Percentiles rank a stretch among this genome's conserved stretches.
Conservation (phyloP, 2,329 filamentous ascomycete species). For the Aspergillus nomiae region DNA sequence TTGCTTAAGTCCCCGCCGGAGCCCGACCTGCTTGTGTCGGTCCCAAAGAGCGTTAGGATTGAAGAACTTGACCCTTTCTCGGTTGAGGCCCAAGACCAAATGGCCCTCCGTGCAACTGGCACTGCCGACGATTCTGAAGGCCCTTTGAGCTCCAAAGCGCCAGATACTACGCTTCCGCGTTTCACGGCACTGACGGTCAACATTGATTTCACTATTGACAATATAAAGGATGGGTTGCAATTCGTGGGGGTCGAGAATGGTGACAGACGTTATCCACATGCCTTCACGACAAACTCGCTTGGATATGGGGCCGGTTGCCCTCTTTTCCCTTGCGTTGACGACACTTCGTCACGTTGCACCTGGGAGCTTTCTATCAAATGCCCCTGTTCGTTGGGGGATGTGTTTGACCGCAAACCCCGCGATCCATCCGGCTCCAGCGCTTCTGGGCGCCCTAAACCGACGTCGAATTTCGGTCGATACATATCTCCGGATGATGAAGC, state of each 20-base stretch:
- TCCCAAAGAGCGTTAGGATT: constrained; percentile 64
- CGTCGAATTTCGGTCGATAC: constrained; percentile 35
- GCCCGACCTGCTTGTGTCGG: constrained; percentile 59
- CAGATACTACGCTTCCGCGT: constrained; percentile 44
- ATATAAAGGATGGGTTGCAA: constrained; percentile 82
- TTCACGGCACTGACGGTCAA: constrained; percentile 65
- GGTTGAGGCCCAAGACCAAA: constrained; percentile 50
- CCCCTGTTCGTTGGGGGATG: constrained; percentile 83
- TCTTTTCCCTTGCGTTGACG: constrained; percentile 92
- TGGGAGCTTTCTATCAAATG: constrained; percentile 90
- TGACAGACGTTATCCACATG: constrained; percentile 84
- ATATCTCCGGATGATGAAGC: constrained; percentile 78
- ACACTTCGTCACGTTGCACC: constrained; percentile 74
- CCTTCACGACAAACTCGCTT: constrained; percentile 81
- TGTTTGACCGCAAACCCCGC: constrained; percentile 44
- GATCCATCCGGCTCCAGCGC: constrained; percentile 24
- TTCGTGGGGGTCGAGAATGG: constrained; percentile 83
- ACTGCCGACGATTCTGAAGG: constrained; percentile 41
- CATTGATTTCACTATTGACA: constrained; percentile 76
- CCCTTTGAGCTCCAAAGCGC: constrained; percentile 33
- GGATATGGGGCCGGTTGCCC: constrained; percentile 79
- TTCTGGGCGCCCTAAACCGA: constrained; percentile 26
- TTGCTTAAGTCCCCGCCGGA: constrained; percentile 54
- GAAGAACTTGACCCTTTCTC: constrained; percentile 60
- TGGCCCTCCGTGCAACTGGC: constrained; percentile 44